Percentiles rank a stretch among this genome's conserved stretches.
These are phyloP conservation scores for Didymella pinodella DNA, from an alignment of 2,329 filamentous ascomycete genomes.

Conservation along the genomic window DNA sequence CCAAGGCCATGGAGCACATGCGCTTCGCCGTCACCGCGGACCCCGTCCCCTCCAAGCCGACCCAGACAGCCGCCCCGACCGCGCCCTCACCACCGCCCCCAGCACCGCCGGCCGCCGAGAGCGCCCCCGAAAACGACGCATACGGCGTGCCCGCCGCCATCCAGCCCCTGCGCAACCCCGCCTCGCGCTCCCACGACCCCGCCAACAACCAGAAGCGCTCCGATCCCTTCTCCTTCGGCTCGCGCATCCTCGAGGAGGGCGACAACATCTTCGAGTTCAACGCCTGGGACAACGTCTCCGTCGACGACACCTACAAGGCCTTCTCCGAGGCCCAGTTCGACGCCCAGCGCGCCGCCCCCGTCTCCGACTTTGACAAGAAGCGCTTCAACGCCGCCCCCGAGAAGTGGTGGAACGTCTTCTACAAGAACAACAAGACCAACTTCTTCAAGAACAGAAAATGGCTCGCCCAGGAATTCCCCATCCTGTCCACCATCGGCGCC, in stretches of 20 bases:
- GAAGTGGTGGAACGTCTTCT: conserved; percentile 98
- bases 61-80: not conserved
- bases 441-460: conserved; percentile 99
- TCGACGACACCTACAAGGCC: conserved; percentile 85
- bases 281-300: conserved; percentile 97
- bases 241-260: conserved; percentile 79
- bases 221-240: conserved; percentile 96
- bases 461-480: conserved; percentile 93
- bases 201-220: conserved; percentile 81
- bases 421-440: conserved; percentile 95
- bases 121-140: conserved; percentile 49
- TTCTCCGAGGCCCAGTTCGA: conserved; percentile 86
- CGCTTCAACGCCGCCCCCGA: conserved; percentile 90
- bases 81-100: not conserved
- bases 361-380: conserved; percentile 90
- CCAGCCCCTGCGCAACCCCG: conserved; percentile 55
- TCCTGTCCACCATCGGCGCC: conserved; percentile 78
- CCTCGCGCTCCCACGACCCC: conserved; percentile 74
- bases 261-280: conserved; percentile 98
- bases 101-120: conserved; percentile 13
- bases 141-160: conserved; percentile 60
- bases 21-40: conserved; percentile 58
- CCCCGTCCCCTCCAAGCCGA: conserved; percentile 31
- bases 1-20: conserved; percentile 62
- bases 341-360: conserved; percentile 83